These are phyloP conservation scores for Cordyceps fumosorosea DNA, from an alignment of 2,329 filamentous ascomycete genomes.

Conservation along the genomic window DNA sequence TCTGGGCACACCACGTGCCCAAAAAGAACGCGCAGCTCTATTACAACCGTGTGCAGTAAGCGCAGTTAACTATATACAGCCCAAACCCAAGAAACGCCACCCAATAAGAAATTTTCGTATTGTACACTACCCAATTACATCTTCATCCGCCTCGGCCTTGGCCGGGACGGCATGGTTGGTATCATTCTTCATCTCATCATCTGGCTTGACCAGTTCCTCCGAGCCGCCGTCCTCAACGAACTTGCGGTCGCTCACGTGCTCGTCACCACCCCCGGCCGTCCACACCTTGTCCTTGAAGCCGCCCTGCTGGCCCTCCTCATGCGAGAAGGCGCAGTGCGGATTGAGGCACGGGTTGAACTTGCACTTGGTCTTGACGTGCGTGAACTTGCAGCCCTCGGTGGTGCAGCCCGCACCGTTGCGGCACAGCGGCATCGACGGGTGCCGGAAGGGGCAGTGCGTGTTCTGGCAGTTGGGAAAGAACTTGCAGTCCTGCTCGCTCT, in stretches of 20 bases:
- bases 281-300: slow-evolving; percentile 86
- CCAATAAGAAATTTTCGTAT: slow-evolving; percentile 12
- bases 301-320: slow-evolving; percentile 83
- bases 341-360: slow-evolving; percentile 90
- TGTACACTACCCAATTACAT: slow-evolving; percentile 29
- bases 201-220: slow-evolving; percentile 69
- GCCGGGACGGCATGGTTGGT: slow-evolving; percentile 30
- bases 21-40: slow-evolving; percentile 1
- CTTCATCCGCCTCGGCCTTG: slow-evolving; percentile 29
- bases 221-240: slow-evolving; percentile 66
- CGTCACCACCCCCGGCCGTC: slow-evolving; percentile 56
- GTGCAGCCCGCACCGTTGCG: slow-evolving; percentile 87
- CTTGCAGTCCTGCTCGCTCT: slow-evolving; percentile 80
- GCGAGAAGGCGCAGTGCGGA: slow-evolving; percentile 79
- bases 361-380: slow-evolving; percentile 78
- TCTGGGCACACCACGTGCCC: background rate
- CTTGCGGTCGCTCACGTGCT: slow-evolving; percentile 80
- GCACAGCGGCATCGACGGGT: slow-evolving; percentile 80
- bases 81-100: slow-evolving; percentile 15
- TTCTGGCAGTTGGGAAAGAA: slow-evolving; percentile 93
- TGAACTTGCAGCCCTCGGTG: slow-evolving; percentile 77
- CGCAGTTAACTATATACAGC: slow-evolving; percentile 13
- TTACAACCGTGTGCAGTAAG: background rate
- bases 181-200: slow-evolving; percentile 26
- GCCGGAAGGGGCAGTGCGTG: slow-evolving; percentile 78